Conservation (phyloP, 2,329 filamentous ascomycete species). For the Calonectria fujianensis region DNA sequence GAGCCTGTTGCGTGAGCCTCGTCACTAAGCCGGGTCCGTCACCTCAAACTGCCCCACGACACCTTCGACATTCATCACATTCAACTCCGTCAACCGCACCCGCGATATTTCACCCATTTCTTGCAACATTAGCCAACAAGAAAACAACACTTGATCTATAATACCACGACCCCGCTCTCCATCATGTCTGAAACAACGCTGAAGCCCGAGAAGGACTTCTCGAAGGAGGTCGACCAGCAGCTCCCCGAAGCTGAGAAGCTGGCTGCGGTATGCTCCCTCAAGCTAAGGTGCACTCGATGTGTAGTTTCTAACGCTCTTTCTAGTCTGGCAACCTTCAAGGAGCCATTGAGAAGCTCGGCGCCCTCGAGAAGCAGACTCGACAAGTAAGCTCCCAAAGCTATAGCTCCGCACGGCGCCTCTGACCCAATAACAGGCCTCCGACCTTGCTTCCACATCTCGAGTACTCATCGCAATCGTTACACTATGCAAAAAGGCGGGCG, state of each 20-base stretch:
- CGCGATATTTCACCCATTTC: conserved; percentile 29
- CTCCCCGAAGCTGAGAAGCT: conserved; percentile 93
- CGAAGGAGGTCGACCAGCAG: conserved; percentile 94
- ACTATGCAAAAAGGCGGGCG: conserved; percentile 92
- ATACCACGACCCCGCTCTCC: conserved; percentile 39
- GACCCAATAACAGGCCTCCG: conserved; percentile 81
- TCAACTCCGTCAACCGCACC: conserved; percentile 41
- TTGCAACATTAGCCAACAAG: background rate
- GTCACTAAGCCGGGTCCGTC: conserved; percentile 56
- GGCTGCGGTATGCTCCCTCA: conserved; percentile 81
- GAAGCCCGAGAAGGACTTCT: conserved; percentile 99
- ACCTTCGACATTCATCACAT: conserved; percentile 46
- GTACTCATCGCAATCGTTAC: conserved; percentile 92
- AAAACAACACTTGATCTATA: conserved; percentile 25
- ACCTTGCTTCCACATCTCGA: conserved; percentile 95
- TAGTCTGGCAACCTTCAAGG: conserved; percentile 82
- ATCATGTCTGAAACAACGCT: conserved; percentile 87
- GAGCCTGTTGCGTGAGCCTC: conserved; percentile 63
- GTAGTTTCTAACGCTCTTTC: conserved; percentile 57
- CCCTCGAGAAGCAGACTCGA: conserved; percentile 96
- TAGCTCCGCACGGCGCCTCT: conserved; percentile 43
- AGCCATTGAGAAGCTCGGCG: conserved; percentile 94
- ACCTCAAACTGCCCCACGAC: conserved; percentile 52
- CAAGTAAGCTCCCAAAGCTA: conserved; percentile 76
- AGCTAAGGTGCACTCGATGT: background rate